Evolutionary conservation across 441 rosid species (phyloP).

Genomic region (Pelargonium citronellum): DNA sequence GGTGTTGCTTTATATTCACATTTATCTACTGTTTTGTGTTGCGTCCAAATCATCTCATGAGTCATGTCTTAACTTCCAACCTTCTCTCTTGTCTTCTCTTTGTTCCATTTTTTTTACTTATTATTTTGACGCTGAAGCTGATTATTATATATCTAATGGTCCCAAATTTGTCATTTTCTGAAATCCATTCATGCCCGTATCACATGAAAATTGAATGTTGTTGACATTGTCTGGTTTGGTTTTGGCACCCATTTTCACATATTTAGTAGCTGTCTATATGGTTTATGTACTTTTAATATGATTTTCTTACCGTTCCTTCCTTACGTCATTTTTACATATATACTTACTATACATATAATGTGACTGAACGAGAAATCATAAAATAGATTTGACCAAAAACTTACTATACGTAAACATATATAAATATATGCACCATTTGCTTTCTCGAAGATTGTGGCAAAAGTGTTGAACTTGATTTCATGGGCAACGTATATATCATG

Average conservation of each 20-base stretch:
- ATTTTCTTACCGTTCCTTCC: background rate
- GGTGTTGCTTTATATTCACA: background rate
- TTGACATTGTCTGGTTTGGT: background rate
- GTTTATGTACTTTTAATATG: background rate
- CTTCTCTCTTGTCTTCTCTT: background rate
- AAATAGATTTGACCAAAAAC: background rate
- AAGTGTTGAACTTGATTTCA: too few relatives aligned
- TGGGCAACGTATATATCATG: too few relatives aligned
- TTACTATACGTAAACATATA: too few relatives aligned
- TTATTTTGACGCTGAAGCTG: too few relatives aligned
- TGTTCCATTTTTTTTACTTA: background rate
- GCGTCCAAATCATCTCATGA: slow-evolving; percentile 11
- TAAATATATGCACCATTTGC: background rate
- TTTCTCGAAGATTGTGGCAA: background rate
- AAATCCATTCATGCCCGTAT: background rate
- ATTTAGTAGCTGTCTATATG: background rate
- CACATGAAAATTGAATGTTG: background rate
- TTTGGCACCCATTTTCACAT: background rate
- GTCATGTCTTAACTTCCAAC: slow-evolving; percentile 5
- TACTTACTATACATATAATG: background rate
- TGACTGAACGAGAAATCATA: background rate
- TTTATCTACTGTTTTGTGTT: slow-evolving; percentile 3
- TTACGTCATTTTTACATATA: background rate
- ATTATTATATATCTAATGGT: slow-evolving; percentile 10
- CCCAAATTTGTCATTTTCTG: slow-evolving; percentile 15